phyloP scores from a whole-genome alignment of 805 yeast species.

The Metschnikowia cerradonensis region DNA sequence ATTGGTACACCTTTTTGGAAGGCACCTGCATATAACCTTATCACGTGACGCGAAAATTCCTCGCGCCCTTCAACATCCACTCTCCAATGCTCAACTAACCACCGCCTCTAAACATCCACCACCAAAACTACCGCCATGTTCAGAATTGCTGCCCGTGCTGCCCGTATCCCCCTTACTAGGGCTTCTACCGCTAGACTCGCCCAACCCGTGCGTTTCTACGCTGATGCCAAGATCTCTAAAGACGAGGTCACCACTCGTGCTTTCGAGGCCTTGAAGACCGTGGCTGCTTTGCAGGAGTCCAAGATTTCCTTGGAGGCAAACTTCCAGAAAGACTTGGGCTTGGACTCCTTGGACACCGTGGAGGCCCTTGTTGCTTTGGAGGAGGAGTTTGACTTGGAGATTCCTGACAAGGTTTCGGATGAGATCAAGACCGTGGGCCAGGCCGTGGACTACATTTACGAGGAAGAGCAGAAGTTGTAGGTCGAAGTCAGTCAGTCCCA shows the following conservation, averaged over 20 bases:
- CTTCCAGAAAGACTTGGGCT: constrained; percentile 71
- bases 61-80: not conserved
- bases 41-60: constrained; percentile 1
- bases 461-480: constrained; percentile 50
- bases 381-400: constrained; percentile 66
- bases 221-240: constrained; percentile 62
- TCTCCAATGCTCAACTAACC: not conserved
- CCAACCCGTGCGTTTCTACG: constrained; percentile 47
- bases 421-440: constrained; percentile 91
- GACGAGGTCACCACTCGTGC: constrained; percentile 83
- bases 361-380: constrained; percentile 95
- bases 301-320: constrained; percentile 44
- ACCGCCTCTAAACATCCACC: not conserved
- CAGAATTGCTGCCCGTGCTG: constrained; percentile 51
- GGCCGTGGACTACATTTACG: constrained; percentile 80
- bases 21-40: not conserved
- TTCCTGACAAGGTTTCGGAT: constrained; percentile 89
- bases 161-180: constrained; percentile 33
- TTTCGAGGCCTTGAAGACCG: constrained; percentile 66
- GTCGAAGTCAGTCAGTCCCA: not conserved
- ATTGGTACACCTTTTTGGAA: too few species aligned
- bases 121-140: constrained; percentile 36
- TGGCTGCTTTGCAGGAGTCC: constrained; percentile 45
- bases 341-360: constrained; percentile 91
- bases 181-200: constrained; percentile 17